Base-by-base conservation (phyloP, 179 eudicot species). In the Beta lomatogona region DNA sequence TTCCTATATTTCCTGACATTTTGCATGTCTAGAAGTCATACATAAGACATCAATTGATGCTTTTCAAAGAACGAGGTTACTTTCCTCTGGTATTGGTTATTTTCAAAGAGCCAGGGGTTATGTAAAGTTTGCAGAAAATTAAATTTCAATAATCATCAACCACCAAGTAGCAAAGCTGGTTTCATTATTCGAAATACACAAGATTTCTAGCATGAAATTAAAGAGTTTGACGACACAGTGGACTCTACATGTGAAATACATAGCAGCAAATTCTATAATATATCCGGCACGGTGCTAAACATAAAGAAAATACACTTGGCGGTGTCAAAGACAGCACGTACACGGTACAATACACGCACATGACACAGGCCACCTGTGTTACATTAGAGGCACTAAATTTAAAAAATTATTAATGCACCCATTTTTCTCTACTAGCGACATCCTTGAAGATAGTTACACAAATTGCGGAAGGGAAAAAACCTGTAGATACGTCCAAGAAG, bases 401-500 rank as follows among this genome's bases (percentile, higher is more conserved):
- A 58, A 46, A 13, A 19, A 58, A 48, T 22, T 25, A 48, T n/a
- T 46, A 25, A 52, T 48, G 71, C 78, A 9, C 53, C 66, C n/a
- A 7, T 9, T 18, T 31, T 55, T 50, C 63, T 69, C 15, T 52
- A 18, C 44, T 58, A 70, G 44, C 28, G n/a, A 19, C 64, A 61
- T 44, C 71, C 19, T 45, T 57, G 48, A 22, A 44, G 19, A 46
- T 6, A 80, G 50, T 25, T 41, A 44, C 19, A 55, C 12, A 45
- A 57, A 55, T 50, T 36, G 41, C 14, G 4, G 58, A 79, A 78
- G 22, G 31, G 59, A 36, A 64, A n/a, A 45, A 79, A 92, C 99
- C 99, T 97, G 85, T 91, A 94, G 81, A 97, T 85, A 77, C 92
- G 98, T 82, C 97, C 99, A 82, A 97, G 98, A 85, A 97, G 99